Conservation (phyloP, 176 grass and related monocot genomes). For the Eragrostis nindensis region DNA sequence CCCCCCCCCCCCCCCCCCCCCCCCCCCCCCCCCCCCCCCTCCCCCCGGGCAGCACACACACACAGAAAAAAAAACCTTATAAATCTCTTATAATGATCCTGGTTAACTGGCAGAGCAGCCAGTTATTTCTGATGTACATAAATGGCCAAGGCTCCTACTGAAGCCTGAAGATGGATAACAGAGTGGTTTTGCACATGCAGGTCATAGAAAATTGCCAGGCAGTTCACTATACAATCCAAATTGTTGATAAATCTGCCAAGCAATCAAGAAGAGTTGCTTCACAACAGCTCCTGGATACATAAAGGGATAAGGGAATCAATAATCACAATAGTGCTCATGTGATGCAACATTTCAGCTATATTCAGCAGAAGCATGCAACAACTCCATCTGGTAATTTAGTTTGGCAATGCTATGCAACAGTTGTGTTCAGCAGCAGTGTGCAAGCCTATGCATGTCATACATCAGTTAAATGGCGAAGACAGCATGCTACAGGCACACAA, state of each 20-base stretch:
- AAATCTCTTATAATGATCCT: no score
- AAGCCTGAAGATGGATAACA: constrained; percentile 27
- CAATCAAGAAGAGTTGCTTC: constrained; percentile 11
- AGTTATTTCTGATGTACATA: neutral
- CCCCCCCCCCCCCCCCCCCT: no score
- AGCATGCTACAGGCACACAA: neutral
- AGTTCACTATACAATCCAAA: neutral
- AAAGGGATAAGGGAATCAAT: neutral
- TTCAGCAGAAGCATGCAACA: neutral
- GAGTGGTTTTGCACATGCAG: neutral
- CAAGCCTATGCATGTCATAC: neutral
- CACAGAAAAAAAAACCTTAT: no score
- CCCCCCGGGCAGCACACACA: no score
- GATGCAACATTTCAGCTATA: constrained; percentile 16
- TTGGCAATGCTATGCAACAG: neutral
- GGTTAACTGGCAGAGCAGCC: neutral
- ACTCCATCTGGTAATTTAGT: neutral
- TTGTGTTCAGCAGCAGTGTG: neutral
- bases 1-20: no score
- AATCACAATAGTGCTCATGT: neutral
- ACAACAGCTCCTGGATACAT: neutral
- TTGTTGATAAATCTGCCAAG: neutral
- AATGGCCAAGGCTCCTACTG: neutral
- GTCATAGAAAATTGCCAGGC: neutral
- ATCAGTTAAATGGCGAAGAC: neutral